Conservation (phyloP, 805 yeast species). For the Metschnikowia noctiluminum region DNA sequence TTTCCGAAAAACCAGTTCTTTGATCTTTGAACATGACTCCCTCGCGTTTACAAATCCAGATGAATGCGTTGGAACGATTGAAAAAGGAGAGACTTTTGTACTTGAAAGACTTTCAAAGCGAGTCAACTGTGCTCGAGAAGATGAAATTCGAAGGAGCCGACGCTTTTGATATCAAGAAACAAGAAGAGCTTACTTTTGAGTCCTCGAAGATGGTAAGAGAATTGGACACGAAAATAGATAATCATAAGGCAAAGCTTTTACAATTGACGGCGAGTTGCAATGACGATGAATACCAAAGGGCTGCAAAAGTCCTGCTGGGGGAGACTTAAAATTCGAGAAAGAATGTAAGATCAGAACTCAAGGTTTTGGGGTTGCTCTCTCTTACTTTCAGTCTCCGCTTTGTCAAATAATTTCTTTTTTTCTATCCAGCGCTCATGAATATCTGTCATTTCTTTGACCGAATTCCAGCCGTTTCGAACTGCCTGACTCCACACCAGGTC, state of each 20-base stretch:
- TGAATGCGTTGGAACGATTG: conserved; percentile 64
- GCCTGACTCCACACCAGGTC: conserved; percentile 98
- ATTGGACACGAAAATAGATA: conserved; percentile 17
- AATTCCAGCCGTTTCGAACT: conserved; percentile 67
- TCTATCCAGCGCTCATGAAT: conserved; percentile 96
- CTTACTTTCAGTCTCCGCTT: conserved; percentile 41
- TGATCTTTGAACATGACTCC: conserved; percentile 52
- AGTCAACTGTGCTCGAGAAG: conserved; percentile 44
- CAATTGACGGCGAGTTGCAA: conserved; percentile 34
- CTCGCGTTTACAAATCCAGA: conserved; percentile 65
- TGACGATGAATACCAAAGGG: conserved; percentile 33
- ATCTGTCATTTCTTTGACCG: conserved; percentile 53
- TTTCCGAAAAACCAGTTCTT: too few species aligned
- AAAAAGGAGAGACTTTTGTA: conserved; percentile 65
- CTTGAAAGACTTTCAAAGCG: conserved; percentile 55
- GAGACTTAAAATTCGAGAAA: not conserved
- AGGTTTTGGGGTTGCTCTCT: conserved; percentile 26
- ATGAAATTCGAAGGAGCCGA: conserved; percentile 51
- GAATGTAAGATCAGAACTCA: not conserved
- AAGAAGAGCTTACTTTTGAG: conserved; percentile 35
- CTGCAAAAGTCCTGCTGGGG: conserved; percentile 27
- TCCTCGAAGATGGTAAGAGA: conserved; percentile 36
- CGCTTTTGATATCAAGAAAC: conserved; percentile 56
- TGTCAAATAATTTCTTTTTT: conserved; percentile 73
- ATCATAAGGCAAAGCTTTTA: conserved; percentile 38